A percentile compares a stretch with the other conserved stretches of the same genome.
Conservation (phyloP, 2,329 filamentous ascomycete genomes). For the Aspergillus costaricaensis region DNA sequence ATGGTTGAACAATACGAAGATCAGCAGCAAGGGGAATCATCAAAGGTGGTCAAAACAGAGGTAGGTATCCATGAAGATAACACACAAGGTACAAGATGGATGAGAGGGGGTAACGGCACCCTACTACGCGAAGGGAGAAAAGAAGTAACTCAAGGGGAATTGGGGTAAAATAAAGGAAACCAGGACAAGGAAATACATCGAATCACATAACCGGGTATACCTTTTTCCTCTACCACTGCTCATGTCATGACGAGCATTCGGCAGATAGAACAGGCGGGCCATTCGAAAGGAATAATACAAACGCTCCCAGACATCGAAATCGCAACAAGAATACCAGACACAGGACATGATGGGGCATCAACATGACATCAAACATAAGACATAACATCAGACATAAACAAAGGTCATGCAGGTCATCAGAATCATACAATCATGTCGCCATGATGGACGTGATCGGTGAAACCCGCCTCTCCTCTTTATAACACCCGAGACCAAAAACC, state of each 20-base stretch:
- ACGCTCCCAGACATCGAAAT: constrained; percentile 12
- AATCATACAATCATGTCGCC: constrained; percentile 32
- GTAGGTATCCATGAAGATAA: constrained; percentile 3
- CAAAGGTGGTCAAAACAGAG: constrained; percentile 1
- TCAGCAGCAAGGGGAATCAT: background rate
- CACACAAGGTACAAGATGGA: background rate
- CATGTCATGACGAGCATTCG: constrained; percentile 16
- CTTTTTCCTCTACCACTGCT: constrained; percentile 24
- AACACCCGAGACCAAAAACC: constrained; percentile 16
- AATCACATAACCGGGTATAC: constrained; percentile 19
- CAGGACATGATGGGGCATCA: constrained; percentile 12
- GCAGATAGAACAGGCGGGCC: constrained; percentile 15
- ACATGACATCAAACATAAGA: constrained; percentile 17
- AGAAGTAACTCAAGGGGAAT: background rate
- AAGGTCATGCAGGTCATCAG: constrained; percentile 29
- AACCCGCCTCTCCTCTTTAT: constrained; percentile 21
- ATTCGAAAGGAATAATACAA: constrained; percentile 23
- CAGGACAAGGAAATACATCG: constrained; percentile 9
- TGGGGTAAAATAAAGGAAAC: background rate
- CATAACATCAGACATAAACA: constrained; percentile 14
- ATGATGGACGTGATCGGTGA: constrained; percentile 28
- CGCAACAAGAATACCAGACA: constrained; percentile 10
- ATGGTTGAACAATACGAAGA: background rate
- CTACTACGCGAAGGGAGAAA: background rate
- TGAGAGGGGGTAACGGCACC: background rate